A percentile compares a stretch with the other conserved stretches of the same genome.
These are phyloP conservation scores for Hypoxylon sp. DNA, from an alignment of 2,329 filamentous ascomycete species.

Conservation along the genomic window DNA sequence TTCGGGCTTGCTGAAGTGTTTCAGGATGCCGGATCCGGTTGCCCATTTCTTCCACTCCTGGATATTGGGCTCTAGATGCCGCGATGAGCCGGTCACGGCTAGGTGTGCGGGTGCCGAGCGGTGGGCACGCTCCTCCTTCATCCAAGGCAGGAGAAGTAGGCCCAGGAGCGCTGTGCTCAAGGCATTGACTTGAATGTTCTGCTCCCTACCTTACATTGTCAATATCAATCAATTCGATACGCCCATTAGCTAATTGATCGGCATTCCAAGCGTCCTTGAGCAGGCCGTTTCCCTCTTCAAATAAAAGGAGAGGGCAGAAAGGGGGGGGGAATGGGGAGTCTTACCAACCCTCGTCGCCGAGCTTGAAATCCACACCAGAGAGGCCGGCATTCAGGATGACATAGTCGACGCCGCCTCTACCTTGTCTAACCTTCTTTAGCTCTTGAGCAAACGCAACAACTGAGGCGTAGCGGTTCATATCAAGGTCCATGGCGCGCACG, in stretches of 20 bases:
- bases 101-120: constrained; percentile 48
- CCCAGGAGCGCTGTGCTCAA: constrained; percentile 69
- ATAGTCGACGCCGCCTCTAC: constrained; percentile 48
- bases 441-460: constrained; percentile 46
- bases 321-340: constrained; percentile 6
- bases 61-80: constrained; percentile 43
- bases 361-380: constrained; percentile 41
- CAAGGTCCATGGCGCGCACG: constrained; percentile 47
- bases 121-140: constrained; percentile 52
- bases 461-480: constrained; percentile 50
- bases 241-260: not conserved
- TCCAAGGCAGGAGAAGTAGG: constrained; percentile 65
- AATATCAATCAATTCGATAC: not conserved
- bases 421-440: constrained; percentile 43
- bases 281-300: not conserved
- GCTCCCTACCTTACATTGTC: constrained; percentile 57
- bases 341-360: constrained; percentile 51
- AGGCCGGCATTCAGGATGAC: constrained; percentile 51
- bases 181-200: constrained; percentile 71
- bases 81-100: constrained; percentile 47
- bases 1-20: constrained; percentile 49
- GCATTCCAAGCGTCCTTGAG: not conserved
- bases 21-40: constrained; percentile 42
- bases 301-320: not conserved
- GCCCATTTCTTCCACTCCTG: constrained; percentile 43